Evolutionary conservation across 2,329 filamentous ascomycete genomes (phyloP).

Genomic region (Aureobasidium melanogenum): DNA sequence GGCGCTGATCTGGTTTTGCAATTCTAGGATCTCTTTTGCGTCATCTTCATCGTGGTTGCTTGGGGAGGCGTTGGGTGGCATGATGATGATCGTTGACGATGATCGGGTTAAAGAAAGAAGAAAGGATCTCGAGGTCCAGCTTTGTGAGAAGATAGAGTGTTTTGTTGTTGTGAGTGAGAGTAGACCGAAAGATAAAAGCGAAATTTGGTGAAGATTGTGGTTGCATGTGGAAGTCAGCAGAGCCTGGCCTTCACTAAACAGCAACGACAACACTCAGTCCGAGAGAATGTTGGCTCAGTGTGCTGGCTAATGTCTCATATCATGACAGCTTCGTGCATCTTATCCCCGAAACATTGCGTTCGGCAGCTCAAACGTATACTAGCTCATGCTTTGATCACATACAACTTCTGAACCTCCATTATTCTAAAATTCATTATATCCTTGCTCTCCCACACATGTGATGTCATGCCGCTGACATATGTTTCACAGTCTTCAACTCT

Average conservation of each 20-base stretch:
- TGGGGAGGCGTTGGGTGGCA: too few species aligned
- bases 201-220: too few species aligned
- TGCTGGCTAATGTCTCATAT: too few species aligned
- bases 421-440: not conserved
- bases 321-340: not conserved
- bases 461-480: not conserved
- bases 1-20: not conserved
- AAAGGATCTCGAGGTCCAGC: too few species aligned
- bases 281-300: too few species aligned
- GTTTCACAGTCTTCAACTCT: not conserved
- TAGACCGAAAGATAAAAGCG: too few species aligned
- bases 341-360: not conserved
- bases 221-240: too few species aligned
- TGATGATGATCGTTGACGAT: not conserved
- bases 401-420: not conserved
- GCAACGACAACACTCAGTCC: too few species aligned
- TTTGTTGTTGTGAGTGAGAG: too few species aligned
- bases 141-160: too few species aligned
- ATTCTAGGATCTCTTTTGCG: not conserved
- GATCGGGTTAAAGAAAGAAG: too few species aligned
- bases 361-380: not conserved
- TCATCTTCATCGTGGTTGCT: not conserved
- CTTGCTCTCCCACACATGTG: not conserved
- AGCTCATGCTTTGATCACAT: not conserved
- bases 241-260: too few species aligned